phyloP scores from a whole-genome alignment of 139 green algal species.

The Nannochloris sp. region DNA sequence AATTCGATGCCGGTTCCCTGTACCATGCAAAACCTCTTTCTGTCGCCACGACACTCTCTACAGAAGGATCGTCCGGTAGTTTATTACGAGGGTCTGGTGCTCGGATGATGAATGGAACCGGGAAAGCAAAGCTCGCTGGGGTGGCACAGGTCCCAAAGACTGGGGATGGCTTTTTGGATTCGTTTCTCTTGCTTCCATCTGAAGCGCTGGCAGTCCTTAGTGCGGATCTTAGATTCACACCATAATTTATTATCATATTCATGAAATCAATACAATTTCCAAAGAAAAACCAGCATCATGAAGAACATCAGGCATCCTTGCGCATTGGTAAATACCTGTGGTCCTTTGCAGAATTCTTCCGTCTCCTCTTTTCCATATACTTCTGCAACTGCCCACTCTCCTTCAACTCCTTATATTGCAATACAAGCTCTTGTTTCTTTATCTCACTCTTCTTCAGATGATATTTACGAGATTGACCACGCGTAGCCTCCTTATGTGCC shows the following conservation, averaged over 20 bases:
- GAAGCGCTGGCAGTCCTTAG: constrained; percentile 57
- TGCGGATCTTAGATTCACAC: constrained; percentile 23
- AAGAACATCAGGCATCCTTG: not conserved
- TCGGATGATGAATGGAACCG: constrained; percentile 18
- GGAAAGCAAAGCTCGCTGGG: constrained; percentile 20
- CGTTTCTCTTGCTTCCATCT: constrained; percentile 69
- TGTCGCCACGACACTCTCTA: constrained; percentile 58
- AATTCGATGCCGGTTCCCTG: constrained; percentile 50
- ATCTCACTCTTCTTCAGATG: constrained; percentile 61
- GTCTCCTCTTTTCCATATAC: constrained; percentile 76
- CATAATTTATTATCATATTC: not conserved
- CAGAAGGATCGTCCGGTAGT: constrained; percentile 38
- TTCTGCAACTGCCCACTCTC: constrained; percentile 56
- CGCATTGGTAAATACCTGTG: constrained; percentile 56
- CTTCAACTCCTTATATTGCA: constrained; percentile 75
- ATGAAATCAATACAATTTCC: not conserved
- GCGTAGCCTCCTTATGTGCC: constrained; percentile 38
- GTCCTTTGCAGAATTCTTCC: constrained; percentile 81
- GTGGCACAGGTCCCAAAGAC: constrained; percentile 49
- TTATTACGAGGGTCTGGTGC: constrained; percentile 24
- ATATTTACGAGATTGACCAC: constrained; percentile 61
- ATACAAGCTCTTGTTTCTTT: constrained; percentile 50
- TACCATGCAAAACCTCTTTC: constrained; percentile 45
- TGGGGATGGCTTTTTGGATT: constrained; percentile 55
- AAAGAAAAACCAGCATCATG: not conserved